Conservation (phyloP, 805 yeast species). For the Ogataea kodamae region DNA sequence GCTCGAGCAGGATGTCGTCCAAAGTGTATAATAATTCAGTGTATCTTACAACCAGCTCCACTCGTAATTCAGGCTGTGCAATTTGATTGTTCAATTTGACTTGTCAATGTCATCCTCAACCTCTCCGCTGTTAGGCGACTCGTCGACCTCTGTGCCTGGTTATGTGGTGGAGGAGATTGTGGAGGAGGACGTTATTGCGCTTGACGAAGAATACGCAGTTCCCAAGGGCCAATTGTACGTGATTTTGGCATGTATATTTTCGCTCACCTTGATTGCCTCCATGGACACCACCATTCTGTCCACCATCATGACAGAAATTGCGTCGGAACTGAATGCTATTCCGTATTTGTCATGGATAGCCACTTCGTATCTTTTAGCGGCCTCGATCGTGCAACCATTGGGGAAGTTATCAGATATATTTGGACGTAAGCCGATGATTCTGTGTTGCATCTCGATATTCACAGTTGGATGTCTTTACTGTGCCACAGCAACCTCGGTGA, state of each 20-base stretch:
- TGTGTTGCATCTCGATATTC: conserved; percentile 54
- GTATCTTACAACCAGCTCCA: neutral
- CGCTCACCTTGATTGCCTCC: conserved; percentile 57
- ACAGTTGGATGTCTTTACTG: conserved; percentile 57
- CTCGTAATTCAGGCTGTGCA: no score
- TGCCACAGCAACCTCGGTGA: conserved; percentile 45
- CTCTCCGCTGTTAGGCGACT: conserved; percentile 16
- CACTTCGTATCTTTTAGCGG: conserved; percentile 62
- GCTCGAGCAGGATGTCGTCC: conserved; percentile 26
- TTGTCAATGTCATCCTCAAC: conserved; percentile 1
- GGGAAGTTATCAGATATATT: conserved; percentile 72
- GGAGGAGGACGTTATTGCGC: conserved; percentile 11
- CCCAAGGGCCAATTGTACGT: conserved; percentile 29
- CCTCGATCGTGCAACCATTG: conserved; percentile 71
- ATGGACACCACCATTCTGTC: conserved; percentile 67
- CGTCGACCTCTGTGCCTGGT: conserved; percentile 30
- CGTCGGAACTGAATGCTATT: conserved; percentile 63
- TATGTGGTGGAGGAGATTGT: conserved; percentile 23
- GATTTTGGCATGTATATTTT: conserved; percentile 41
- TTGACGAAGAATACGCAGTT: conserved; percentile 24
- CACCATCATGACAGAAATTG: conserved; percentile 60
- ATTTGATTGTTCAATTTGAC: no score
- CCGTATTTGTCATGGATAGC: conserved; percentile 71
- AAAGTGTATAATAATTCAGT: neutral
- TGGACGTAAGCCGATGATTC: conserved; percentile 54